Conservation (phyloP, 305 asterid species). For the Euphrasia arctica region DNA sequence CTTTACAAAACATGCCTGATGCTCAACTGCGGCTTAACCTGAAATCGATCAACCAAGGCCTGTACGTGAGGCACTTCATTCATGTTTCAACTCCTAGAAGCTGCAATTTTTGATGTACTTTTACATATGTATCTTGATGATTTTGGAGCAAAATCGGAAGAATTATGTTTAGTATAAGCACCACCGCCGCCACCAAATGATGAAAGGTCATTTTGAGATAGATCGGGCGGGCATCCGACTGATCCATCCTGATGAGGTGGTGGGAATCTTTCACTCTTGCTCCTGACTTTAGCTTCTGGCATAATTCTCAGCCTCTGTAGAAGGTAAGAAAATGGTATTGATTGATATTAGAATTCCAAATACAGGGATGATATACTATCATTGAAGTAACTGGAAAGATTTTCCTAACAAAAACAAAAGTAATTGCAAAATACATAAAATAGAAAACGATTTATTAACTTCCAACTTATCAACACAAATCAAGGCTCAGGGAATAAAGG, state of each 20-base stretch:
- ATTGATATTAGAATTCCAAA: not conserved
- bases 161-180: constrained; percentile 39
- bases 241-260: constrained; percentile 94
- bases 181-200: constrained; percentile 39
- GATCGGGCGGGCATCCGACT: constrained; percentile 46
- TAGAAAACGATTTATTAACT: not conserved
- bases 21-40: constrained; percentile 46
- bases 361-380: not conserved
- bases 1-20: constrained; percentile 2
- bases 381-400: not conserved
- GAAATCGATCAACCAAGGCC: constrained; percentile 59
- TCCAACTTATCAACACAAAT: too few relatives aligned
- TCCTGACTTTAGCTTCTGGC: constrained; percentile 54
- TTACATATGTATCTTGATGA: constrained; percentile 39
- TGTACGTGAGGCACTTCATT: constrained; percentile 43
- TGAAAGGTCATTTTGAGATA: constrained; percentile 40
- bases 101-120: constrained; percentile 28
- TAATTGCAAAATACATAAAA: not conserved
- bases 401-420: not conserved
- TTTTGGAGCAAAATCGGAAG: constrained; percentile 45
- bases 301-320: constrained; percentile 69
- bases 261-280: constrained; percentile 87
- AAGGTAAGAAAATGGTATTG: not conserved
- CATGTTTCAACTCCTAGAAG: constrained; percentile 47
- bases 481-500: not conserved